A percentile compares a stretch with the other conserved stretches of the same genome.
Conservation (phyloP, 2,329 filamentous ascomycete genomes). For the Fusarium miscanthi region DNA sequence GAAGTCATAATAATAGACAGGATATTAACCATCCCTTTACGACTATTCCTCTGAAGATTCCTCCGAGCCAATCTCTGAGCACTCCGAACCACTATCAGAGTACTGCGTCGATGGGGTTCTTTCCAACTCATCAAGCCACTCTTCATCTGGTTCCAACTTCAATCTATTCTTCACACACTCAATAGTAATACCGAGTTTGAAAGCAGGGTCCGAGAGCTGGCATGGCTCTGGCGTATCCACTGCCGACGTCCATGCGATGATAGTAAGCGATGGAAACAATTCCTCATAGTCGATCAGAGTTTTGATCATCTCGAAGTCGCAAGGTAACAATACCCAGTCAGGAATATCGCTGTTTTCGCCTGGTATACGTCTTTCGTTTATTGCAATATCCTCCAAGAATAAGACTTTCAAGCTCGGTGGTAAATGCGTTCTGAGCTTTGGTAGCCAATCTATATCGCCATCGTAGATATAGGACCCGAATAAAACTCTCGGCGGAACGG, state of each 20-base stretch:
- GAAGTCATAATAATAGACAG: neutral
- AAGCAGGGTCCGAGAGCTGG: neutral
- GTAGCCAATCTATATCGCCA: no score
- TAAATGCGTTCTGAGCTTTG: no score
- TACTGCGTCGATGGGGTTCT: neutral
- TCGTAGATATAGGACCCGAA: no score
- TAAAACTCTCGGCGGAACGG: no score
- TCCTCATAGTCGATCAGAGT: neutral
- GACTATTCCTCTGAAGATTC: neutral
- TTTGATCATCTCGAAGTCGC: neutral
- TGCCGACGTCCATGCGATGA: neutral
- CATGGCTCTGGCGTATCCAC: neutral
- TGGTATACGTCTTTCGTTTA: neutral
- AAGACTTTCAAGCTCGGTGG: no score
- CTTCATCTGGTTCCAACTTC: neutral
- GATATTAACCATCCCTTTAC: rapidly evolving
- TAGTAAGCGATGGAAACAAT: neutral
- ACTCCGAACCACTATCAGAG: neutral
- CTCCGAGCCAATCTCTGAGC: neutral
- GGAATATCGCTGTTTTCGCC: no score
- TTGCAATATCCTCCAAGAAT: no score
- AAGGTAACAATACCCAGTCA: neutral
- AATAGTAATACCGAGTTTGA: neutral
- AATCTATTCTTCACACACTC: no score
- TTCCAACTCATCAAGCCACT: neutral